phyloP scores from a whole-genome alignment of 2,329 filamentous ascomycete species.

The Pezicula radicicola region DNA sequence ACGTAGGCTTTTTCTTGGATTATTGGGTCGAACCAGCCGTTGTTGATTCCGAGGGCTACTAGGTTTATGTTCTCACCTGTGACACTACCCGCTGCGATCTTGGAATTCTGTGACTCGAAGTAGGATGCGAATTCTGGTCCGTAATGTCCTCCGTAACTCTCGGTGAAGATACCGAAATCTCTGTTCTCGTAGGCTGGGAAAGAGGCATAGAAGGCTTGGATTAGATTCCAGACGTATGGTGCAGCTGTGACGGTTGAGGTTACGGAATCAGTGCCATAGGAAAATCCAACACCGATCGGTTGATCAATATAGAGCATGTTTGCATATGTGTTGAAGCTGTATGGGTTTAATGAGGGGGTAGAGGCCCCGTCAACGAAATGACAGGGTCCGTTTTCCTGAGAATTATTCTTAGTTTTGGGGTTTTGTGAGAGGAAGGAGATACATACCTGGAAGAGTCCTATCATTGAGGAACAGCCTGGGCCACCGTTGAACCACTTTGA shows the following conservation, averaged over 20 bases:
- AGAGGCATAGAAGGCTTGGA: constrained; percentile 59
- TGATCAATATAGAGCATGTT: constrained; percentile 39
- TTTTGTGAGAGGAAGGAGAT: not conserved
- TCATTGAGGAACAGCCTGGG: constrained; percentile 50
- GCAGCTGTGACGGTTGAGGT: constrained; percentile 42
- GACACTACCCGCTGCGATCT: constrained; percentile 40
- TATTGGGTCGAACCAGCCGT: constrained; percentile 47
- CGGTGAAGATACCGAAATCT: constrained; percentile 51
- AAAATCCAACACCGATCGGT: constrained; percentile 38
- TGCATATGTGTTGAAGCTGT: constrained; percentile 35
- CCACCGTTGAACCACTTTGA: constrained; percentile 41
- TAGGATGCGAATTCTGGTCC: constrained; percentile 53
- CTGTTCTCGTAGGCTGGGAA: constrained; percentile 61
- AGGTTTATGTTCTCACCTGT: constrained; percentile 29
- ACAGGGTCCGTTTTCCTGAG: constrained; percentile 41
- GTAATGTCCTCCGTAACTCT: constrained; percentile 55
- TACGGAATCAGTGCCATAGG: constrained; percentile 39
- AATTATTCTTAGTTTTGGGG: not conserved
- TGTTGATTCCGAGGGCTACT: constrained; percentile 31
- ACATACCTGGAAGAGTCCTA: constrained; percentile 56
- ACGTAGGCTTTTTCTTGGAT: constrained; percentile 43
- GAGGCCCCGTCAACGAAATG: constrained; percentile 35
- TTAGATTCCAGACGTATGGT: constrained; percentile 51
- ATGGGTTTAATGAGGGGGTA: constrained; percentile 37
- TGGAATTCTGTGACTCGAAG: constrained; percentile 54